Conservation (phyloP, 1,284 basidiomycete genomes). For the Marasmius fiardii region DNA sequence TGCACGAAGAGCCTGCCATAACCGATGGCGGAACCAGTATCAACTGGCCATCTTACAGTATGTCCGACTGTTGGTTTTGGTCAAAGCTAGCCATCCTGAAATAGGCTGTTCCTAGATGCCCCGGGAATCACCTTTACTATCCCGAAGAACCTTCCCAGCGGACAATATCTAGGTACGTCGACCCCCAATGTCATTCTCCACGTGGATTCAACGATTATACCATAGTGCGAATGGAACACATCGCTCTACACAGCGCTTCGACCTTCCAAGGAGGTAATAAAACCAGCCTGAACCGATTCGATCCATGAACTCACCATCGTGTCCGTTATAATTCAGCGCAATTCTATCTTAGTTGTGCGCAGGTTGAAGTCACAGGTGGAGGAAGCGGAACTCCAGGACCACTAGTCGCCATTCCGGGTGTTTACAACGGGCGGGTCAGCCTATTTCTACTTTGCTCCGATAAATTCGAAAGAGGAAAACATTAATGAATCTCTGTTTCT, state of each 20-base stretch:
- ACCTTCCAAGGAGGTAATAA: constrained; percentile 31
- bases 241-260: constrained; percentile 37
- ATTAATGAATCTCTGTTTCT: background rate
- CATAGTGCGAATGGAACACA: constrained; percentile 44
- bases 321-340: constrained; percentile 19
- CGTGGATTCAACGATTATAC: constrained; percentile 18
- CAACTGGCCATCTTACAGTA: constrained; percentile 34
- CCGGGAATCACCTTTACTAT: constrained; percentile 38
- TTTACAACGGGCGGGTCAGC: constrained; percentile 29
- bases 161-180: constrained; percentile 33
- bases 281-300: background rate
- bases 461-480: background rate
- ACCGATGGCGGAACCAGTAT: constrained; percentile 38
- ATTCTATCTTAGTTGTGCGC: constrained; percentile 31
- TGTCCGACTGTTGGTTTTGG: background rate
- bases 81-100: background rate
- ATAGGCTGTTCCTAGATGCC: constrained; percentile 20
- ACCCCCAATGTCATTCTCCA: background rate
- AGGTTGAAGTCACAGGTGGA: constrained; percentile 30
- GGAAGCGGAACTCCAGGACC: constrained; percentile 30
- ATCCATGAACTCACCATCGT: background rate
- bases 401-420: constrained; percentile 31
- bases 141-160: constrained; percentile 39
- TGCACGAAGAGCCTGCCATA: constrained; percentile 35
- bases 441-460: background rate